Conservation (phyloP, 139 green algal species). For the Coccomyxa sp. region DNA sequence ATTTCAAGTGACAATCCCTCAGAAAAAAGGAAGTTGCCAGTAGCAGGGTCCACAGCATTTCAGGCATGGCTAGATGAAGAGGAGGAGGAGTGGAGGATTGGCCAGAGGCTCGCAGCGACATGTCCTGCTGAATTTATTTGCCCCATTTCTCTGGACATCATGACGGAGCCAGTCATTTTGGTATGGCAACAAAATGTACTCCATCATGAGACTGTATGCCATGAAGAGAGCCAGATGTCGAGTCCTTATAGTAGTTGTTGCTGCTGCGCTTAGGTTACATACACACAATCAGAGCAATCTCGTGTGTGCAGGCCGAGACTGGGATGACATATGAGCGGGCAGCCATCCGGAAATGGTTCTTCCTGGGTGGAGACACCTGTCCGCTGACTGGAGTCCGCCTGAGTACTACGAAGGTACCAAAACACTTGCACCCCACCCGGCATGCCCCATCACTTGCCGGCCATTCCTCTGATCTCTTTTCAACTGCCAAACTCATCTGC, state of each 20-base stretch:
- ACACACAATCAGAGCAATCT: neutral
- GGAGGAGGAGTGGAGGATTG: neutral
- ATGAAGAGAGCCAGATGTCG: neutral
- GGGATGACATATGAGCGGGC: neutral
- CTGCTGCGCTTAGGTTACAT: neutral
- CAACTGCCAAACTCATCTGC: neutral
- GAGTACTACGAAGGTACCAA: neutral
- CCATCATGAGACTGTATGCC: neutral
- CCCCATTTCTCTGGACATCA: conserved; percentile 3
- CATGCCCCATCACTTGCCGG: neutral
- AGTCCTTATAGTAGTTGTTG: neutral
- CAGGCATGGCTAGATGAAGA: neutral
- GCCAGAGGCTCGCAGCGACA: neutral
- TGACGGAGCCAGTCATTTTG: neutral
- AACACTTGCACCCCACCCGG: neutral
- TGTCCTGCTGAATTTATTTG: neutral
- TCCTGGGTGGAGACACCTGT: neutral
- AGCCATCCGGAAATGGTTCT: neutral
- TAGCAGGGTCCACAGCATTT: neutral
- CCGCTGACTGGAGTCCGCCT: neutral
- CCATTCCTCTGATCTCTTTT: neutral
- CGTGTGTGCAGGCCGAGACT: neutral
- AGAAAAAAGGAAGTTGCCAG: no score
- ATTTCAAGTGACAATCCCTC: no score
- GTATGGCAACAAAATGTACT: neutral